phyloP scores from a whole-genome alignment of 2,329 filamentous ascomycete genomes.

The Monilinia vaccinii-corymbosi region DNA sequence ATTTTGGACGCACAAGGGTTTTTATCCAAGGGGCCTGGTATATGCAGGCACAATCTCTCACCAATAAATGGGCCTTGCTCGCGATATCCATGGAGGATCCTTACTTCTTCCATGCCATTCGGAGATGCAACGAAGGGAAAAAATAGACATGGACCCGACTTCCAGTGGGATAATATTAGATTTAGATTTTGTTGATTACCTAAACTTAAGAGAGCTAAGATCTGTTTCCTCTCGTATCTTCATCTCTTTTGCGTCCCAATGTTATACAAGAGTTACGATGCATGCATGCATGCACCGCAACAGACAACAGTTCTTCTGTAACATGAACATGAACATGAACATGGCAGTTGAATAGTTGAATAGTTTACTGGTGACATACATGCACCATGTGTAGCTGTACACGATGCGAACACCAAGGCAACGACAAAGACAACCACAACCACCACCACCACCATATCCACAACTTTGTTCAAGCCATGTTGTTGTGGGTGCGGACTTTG shows the following conservation, averaged over 20 bases:
- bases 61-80: slow-evolving; percentile 5
- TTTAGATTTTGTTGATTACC: too few species aligned
- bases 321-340: too few species aligned
- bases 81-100: slow-evolving; percentile 2
- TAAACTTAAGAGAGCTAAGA: not conserved
- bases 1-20: slow-evolving; percentile 1
- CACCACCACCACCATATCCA: too few species aligned
- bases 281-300: not conserved
- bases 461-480: not conserved
- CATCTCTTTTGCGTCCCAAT: not conserved
- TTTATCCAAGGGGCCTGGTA: not conserved
- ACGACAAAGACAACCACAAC: too few species aligned
- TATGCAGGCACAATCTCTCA: not conserved
- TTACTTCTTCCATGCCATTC: not conserved
- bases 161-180: too few species aligned
- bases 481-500: not conserved
- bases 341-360: too few species aligned
- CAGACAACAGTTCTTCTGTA: not conserved
- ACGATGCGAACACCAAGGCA: not conserved
- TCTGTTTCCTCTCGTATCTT: not conserved
- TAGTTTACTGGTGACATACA: not conserved
- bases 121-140: not conserved
- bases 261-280: not conserved
- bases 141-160: not conserved
- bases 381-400: too few species aligned